Evolutionary conservation across 1,284 basidiomycete species (phyloP).

Genomic region (Trichosporon asahii): DNA sequence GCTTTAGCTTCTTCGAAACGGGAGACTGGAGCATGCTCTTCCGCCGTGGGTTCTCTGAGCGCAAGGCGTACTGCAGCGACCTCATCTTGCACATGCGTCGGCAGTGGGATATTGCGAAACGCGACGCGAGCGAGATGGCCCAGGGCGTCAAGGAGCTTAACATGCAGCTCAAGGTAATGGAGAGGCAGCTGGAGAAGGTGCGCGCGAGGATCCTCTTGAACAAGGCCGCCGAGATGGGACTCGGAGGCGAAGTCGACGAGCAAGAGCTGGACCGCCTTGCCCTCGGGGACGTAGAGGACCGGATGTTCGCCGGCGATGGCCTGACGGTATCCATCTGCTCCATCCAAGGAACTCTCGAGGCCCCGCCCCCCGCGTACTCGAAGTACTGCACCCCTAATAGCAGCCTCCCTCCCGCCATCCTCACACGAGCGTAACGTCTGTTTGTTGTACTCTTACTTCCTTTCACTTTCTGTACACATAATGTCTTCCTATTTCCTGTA

Average conservation of each 20-base stretch:
- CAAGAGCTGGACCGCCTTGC: neutral
- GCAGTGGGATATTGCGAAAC: neutral
- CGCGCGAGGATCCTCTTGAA: neutral
- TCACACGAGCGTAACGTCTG: neutral
- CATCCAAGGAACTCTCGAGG: neutral
- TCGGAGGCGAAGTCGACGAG: neutral
- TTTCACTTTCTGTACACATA: too few relatives aligned
- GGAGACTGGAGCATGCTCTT: neutral
- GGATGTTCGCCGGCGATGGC: too few relatives aligned
- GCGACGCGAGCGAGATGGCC: neutral
- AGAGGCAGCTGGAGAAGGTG: neutral
- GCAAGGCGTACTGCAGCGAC: neutral
- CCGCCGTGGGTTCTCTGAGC: neutral
- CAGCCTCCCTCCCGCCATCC: neutral
- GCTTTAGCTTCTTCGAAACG: neutral
- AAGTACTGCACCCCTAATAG: neutral
- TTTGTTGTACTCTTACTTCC: neutral
- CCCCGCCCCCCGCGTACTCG: neutral
- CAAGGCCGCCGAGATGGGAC: neutral
- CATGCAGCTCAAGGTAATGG: neutral
- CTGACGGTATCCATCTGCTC: neutral
- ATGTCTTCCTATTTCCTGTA: too few relatives aligned
- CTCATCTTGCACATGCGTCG: neutral
- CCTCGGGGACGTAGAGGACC: neutral
- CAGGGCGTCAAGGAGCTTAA: neutral